A percentile compares a stretch with the other conserved stretches of the same genome.
These are phyloP conservation scores for Candida stauntonica DNA, from an alignment of 805 yeast genomes.

Conservation along the genomic window DNA sequence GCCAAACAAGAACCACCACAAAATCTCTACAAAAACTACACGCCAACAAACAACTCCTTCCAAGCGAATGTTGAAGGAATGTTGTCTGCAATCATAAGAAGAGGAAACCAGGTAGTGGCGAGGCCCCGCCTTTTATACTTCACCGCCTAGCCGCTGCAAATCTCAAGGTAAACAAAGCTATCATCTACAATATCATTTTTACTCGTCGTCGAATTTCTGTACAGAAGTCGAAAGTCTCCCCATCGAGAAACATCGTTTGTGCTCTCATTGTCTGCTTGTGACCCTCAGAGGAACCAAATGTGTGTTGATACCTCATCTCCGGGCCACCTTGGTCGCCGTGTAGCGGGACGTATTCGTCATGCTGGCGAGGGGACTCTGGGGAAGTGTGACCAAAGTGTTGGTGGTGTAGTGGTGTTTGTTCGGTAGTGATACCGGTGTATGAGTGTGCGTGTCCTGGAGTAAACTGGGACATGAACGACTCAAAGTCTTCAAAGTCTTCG, in stretches of 20 bases:
- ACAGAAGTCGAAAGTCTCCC: background rate
- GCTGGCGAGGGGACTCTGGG: background rate
- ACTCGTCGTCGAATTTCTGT: constrained; percentile 4
- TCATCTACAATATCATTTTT: background rate
- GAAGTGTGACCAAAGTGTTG: background rate
- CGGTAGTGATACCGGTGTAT: too few species aligned
- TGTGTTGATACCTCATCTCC: constrained; percentile 12
- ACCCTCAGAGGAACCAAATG: constrained; percentile 11
- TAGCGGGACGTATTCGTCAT: background rate
- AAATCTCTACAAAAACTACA: too few species aligned
- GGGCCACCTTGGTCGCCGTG: constrained; percentile 4
- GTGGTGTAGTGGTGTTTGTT: too few species aligned
- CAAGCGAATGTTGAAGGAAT: too few species aligned
- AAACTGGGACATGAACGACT: background rate
- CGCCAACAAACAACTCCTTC: too few species aligned
- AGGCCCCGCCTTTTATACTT: too few species aligned
- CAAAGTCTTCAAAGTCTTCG: background rate
- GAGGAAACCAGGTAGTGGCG: too few species aligned
- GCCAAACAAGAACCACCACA: too few species aligned
- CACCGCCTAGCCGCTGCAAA: too few species aligned
- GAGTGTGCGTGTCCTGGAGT: background rate
- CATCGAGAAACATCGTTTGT: background rate
- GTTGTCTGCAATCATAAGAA: too few species aligned
- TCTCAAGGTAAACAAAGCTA: too few species aligned
- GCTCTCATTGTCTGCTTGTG: constrained; percentile 9